Conservation (phyloP, 208 protist genomes). For the Trypanosoma melophagium region DNA sequence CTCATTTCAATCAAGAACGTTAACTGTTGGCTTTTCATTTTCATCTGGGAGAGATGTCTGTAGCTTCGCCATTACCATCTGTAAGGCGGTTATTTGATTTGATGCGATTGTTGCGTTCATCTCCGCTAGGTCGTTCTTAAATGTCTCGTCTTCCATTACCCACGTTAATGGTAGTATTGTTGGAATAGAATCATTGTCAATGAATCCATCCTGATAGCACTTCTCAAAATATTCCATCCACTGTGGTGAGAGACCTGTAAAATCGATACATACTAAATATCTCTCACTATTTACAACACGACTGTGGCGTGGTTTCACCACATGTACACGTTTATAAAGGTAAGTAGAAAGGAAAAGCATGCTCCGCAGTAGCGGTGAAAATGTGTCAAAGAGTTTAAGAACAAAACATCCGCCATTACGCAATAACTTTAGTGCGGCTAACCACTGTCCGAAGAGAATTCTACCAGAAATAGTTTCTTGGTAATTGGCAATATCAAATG, state of each 20-base stretch:
- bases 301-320: slow-evolving; percentile 90
- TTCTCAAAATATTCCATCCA: slow-evolving; percentile 65
- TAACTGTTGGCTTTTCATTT: no score
- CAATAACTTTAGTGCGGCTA: slow-evolving; percentile 73
- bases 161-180: slow-evolving; percentile 53
- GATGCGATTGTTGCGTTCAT: slow-evolving; percentile 63
- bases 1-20: slow-evolving; percentile 5
- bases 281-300: slow-evolving; percentile 91
- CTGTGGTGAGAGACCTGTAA: slow-evolving; percentile 31
- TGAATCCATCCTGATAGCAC: slow-evolving; percentile 61
- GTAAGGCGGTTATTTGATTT: slow-evolving; percentile 56
- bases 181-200: slow-evolving; percentile 59
- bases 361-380: slow-evolving; percentile 72
- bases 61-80: slow-evolving; percentile 57
- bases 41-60: not conserved
- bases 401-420: slow-evolving; percentile 71
- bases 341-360: slow-evolving; percentile 83
- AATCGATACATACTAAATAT: slow-evolving; percentile 79
- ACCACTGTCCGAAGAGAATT: slow-evolving; percentile 86
- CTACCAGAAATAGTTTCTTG: slow-evolving; percentile 89
- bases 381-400: slow-evolving; percentile 91
- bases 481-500: slow-evolving; percentile 68
- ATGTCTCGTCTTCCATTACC: slow-evolving; percentile 48
- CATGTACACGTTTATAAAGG: slow-evolving; percentile 77
- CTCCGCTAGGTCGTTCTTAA: slow-evolving; percentile 38